Evolutionary conservation across 768 basidiomycete genomes (phyloP), one percentile per base, ranked within the genome.

Genomic region (Pleurotus citrinopileatus): DNA sequence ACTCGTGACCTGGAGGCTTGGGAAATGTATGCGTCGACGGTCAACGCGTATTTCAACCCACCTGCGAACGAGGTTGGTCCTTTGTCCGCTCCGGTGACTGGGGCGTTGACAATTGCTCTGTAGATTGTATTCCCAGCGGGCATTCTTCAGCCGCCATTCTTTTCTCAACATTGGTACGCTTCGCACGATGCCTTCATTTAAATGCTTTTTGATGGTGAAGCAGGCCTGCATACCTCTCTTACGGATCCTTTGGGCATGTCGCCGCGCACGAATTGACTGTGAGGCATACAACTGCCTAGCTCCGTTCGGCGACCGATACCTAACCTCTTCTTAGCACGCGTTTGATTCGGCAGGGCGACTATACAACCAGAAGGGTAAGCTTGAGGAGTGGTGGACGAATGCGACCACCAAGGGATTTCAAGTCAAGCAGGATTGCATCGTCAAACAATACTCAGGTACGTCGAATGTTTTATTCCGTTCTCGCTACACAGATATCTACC

Each of bases 61-160:
- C 87, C 91, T 8, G 84, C 87, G 1, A 94, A 94, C 59, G 94
- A 96, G 77, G 90, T 90, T 56, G 34, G 70, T 48, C n/a, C n/a
- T 54, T 55, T 20, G 8, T 54, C 7, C 22, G 15, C 25, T 46
- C 17, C 42, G 26, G 50, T 20, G 32, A 23, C 8, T 38, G 13
- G 37, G 12, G 9, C 42, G 25, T 40, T 25, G 3, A 44, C 12
- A 42, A 55, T 42, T 26, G 26, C 57, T 43, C 2, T 36, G 20
- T 40, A 91, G 87, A 94, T 95, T 48, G 91, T 94, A 19, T 98
- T 99, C 74, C 95, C 97, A 7, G 96, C 97, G 19, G 97, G 97
- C 22, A 94, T 98, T 62, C 72, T 98, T 15, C 92, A 87, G 58
- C 87, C 91, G 1, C 95, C 95, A 0, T 98, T 94, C 80, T 98